phyloP scores from a whole-genome alignment of 2,329 filamentous ascomycete species.

The Diaporthe citriasiana region DNA sequence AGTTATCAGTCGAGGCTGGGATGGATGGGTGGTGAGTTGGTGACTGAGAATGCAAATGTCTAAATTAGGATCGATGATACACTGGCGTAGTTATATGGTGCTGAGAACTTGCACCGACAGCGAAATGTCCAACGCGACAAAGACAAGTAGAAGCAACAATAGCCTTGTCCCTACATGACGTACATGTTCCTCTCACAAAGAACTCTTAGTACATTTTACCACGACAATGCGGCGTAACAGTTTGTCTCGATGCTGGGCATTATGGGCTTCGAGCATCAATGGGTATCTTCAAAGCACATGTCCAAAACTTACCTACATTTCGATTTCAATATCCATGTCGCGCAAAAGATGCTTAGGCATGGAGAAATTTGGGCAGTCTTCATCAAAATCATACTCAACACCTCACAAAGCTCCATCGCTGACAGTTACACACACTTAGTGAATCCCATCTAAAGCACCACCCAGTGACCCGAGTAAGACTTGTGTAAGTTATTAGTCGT shows the following conservation, averaged over 20 bases:
- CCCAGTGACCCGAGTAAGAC: too few relatives aligned
- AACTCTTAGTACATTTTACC: too few relatives aligned
- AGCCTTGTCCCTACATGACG: too few relatives aligned
- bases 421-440: too few relatives aligned
- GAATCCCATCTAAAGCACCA: too few relatives aligned
- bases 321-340: accelerated
- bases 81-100: neutral
- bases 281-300: neutral
- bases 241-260: neutral
- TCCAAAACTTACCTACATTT: too few relatives aligned
- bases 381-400: neutral
- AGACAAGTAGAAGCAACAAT: too few relatives aligned
- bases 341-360: neutral
- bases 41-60: neutral
- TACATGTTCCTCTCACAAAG: neutral
- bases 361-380: neutral
- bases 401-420: too few relatives aligned
- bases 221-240: neutral
- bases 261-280: neutral
- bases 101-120: too few relatives aligned
- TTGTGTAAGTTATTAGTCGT: too few relatives aligned
- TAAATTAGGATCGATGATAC: neutral
- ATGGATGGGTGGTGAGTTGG: neutral
- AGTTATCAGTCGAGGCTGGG: neutral
- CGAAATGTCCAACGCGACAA: too few relatives aligned